phyloP scores from a whole-genome alignment of 208 protist species.

The Histomonas meleagridis region DNA sequence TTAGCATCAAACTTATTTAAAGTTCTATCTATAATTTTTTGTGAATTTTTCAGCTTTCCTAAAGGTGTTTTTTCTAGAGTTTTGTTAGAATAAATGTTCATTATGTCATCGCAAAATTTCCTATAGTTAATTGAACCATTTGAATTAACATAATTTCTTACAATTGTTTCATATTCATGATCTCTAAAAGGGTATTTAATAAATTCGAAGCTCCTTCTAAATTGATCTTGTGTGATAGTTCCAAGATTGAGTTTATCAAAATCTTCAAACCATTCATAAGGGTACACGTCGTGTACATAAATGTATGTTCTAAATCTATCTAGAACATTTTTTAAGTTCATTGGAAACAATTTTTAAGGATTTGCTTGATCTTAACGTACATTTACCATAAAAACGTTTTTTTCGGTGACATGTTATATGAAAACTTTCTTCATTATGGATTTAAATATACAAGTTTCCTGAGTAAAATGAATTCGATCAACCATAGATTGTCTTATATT shows the following conservation, averaged over 20 bases:
- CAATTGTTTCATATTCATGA: not conserved
- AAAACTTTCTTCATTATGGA: no score
- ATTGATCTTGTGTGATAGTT: not conserved
- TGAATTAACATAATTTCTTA: not conserved
- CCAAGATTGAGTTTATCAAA: slow-evolving; percentile 5
- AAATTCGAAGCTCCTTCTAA: not conserved
- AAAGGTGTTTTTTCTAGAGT: not conserved
- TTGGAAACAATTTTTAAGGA: no score
- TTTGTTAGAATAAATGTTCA: not conserved
- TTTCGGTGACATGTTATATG: no score
- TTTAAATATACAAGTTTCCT: no score
- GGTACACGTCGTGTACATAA: not conserved
- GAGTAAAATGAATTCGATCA: no score
- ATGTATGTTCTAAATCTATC: no score
- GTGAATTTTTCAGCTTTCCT: not conserved
- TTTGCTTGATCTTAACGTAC: no score
- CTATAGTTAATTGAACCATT: not conserved
- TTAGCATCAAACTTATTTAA: not conserved
- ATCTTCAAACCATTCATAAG: slow-evolving; percentile 30
- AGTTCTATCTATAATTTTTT: not conserved
- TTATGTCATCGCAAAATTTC: not conserved
- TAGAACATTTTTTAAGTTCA: no score
- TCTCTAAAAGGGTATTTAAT: not conserved
- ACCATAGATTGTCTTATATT: no score
- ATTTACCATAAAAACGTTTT: no score